Percentiles rank a stretch among this genome's conserved stretches.
phyloP scores from a whole-genome alignment of 805 yeast species.

The Tetrapisispora iriomotensis region DNA sequence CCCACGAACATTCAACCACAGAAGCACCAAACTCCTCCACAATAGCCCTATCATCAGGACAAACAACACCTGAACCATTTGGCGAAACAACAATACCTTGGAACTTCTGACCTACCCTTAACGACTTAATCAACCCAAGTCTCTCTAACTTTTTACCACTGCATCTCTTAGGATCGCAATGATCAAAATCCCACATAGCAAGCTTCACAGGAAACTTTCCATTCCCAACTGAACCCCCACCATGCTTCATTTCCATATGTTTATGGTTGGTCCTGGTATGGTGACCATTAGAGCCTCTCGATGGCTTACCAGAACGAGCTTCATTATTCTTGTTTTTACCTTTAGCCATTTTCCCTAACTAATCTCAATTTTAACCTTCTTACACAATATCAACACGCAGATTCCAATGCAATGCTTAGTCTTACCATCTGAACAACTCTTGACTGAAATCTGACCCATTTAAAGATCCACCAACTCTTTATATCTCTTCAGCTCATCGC shows the following conservation, averaged over 20 bases:
- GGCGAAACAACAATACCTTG: slow-evolving; percentile 89
- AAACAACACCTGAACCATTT: slow-evolving; percentile 79
- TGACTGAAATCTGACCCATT: no score
- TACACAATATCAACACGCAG: no score
- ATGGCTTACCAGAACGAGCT: slow-evolving; percentile 23
- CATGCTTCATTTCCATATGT: slow-evolving; percentile 30
- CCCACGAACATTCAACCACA: slow-evolving; percentile 98
- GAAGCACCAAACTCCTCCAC: slow-evolving; percentile 86
- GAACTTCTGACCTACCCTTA: slow-evolving; percentile 89
- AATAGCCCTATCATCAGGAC: slow-evolving; percentile 72
- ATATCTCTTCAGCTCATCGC: slow-evolving; percentile 2
- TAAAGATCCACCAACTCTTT: no score
- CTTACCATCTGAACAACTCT: no score
- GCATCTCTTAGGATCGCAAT: slow-evolving; percentile 96
- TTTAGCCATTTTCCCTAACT: slow-evolving; percentile 25
- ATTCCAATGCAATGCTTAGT: no score
- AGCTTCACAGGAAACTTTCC: slow-evolving; percentile 65
- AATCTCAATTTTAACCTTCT: no score
- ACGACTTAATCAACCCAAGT: slow-evolving; percentile 65
- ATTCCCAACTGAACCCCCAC: slow-evolving; percentile 21
- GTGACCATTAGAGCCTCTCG: slow-evolving; percentile 44
- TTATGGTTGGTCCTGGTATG: slow-evolving; percentile 44
- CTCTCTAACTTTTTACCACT: slow-evolving; percentile 91
- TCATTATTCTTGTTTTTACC: slow-evolving; percentile 41
- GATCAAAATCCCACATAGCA: slow-evolving; percentile 99